Evolutionary conservation across 2,329 filamentous ascomycete species (phyloP), one percentile per base, ranked within the genome.

Genomic region (Cladosporium sp.): DNA sequence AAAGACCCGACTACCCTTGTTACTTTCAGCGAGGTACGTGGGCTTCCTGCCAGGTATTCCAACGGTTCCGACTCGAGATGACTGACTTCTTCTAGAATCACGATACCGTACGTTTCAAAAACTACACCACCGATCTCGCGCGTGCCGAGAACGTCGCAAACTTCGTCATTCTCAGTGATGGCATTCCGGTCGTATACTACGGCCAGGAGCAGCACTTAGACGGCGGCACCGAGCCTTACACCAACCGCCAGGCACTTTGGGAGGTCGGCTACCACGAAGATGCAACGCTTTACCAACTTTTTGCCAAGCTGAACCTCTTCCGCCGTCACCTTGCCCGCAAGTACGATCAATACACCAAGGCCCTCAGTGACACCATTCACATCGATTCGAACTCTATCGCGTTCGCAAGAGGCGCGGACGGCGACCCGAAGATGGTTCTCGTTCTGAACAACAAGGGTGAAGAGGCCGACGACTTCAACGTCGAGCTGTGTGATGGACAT

Each of bases 371-470:
- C 19, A 64, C 72, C 5, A 68, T 77, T 54, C 76, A 74, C 58
- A 66, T 67, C 43, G 73, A 77, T 42, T 59, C 61, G 4, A 67
- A 69, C 37, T 73, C 70, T 3, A 58, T 78, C 11, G 73, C 70
- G 3, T 71, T 77, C 63, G 69, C 73, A 13, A 73, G 74, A 53
- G 45, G 46, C 31, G 74, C 72, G 3, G 62, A 61, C 5, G 58
- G 58, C 13, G 67, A 66, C 13, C 64, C 53, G 33, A 71, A 66
- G 32, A 70, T 78, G 13, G 67, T 78, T 35, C 71, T 73, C 49
- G 62, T 77, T 4, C 58, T 76, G 9, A 74, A 46, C 28, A 77
- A 74, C 49, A 68, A 69, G 35, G 72, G 73, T 3, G 56, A 59
- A 2, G 54, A 57, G 4, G 63, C 67, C 33, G 70, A 43, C 53